A percentile compares a stretch with the other conserved stretches of the same genome.
Evolutionary conservation across 1,284 basidiomycete species (phyloP).

Genomic region (Malassezia furfur): DNA sequence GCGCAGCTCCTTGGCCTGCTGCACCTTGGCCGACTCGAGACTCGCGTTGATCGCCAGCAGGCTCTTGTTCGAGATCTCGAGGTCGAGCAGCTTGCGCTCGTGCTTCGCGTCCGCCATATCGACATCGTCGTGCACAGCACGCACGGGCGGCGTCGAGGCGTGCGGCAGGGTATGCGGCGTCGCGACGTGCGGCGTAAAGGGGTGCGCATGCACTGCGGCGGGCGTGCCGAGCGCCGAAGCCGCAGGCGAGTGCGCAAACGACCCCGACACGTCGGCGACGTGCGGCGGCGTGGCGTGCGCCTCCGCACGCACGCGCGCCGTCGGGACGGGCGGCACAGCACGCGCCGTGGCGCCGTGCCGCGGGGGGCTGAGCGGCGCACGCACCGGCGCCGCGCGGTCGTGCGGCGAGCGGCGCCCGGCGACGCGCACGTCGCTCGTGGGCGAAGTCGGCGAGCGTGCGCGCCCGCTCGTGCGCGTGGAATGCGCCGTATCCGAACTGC

Average conservation of each 20-base stretch:
- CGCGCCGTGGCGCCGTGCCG: no score
- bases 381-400: no score
- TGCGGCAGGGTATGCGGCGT: neutral
- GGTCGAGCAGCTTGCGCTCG: conserved; percentile 48
- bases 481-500: neutral
- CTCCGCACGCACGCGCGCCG: neutral
- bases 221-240: neutral
- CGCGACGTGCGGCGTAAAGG: neutral
- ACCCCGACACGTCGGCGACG: no score
- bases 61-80: conserved; percentile 51
- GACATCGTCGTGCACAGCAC: neutral
- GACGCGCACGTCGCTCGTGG: neutral
- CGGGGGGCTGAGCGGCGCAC: no score
- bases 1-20: conserved; percentile 49
- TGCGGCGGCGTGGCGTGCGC: neutral
- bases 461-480: neutral
- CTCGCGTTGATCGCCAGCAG: conserved; percentile 50
- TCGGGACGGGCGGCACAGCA: no score
- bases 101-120: conserved; percentile 26
- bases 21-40: conserved; percentile 49
- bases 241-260: neutral
- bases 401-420: neutral
- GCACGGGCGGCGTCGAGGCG: neutral
- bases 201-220: neutral
- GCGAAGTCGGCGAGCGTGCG: neutral